These are phyloP conservation scores for Penicillium digitatum DNA, from an alignment of 2,329 filamentous ascomycete genomes.

Conservation along the genomic window DNA sequence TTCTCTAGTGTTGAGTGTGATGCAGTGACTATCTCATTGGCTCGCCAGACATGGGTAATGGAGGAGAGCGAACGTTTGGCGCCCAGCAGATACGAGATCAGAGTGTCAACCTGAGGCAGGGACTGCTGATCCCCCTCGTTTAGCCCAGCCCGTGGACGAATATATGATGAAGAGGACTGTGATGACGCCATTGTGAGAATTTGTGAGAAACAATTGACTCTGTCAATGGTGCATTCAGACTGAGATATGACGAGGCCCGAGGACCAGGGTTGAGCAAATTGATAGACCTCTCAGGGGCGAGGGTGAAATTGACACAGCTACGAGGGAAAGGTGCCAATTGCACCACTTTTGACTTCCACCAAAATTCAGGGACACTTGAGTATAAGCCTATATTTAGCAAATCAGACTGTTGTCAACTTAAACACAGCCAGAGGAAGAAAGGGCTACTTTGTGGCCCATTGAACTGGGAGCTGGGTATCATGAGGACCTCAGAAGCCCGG, in stretches of 20 bases:
- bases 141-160: conserved; percentile 12
- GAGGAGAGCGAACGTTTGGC: conserved; percentile 84
- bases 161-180: conserved; percentile 28
- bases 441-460: neutral
- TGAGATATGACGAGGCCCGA: neutral
- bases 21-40: conserved; percentile 76
- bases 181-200: conserved; percentile 30
- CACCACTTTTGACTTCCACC: neutral
- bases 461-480: neutral
- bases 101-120: conserved; percentile 59
- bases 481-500: neutral
- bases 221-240: neutral
- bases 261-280: neutral
- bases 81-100: conserved; percentile 78
- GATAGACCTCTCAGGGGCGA: neutral
- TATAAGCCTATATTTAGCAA: neutral
- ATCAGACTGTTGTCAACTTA: neutral
- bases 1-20: conserved; percentile 75
- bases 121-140: conserved; percentile 14
- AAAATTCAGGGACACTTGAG: neutral
- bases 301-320: neutral
- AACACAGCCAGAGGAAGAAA: neutral
- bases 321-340: neutral
- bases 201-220: conserved; percentile 1
- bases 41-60: conserved; percentile 75